These are phyloP conservation scores for Diplogelasinospora grovesii DNA, from an alignment of 495 filamentous ascomycete species.

Conservation along the genomic window DNA sequence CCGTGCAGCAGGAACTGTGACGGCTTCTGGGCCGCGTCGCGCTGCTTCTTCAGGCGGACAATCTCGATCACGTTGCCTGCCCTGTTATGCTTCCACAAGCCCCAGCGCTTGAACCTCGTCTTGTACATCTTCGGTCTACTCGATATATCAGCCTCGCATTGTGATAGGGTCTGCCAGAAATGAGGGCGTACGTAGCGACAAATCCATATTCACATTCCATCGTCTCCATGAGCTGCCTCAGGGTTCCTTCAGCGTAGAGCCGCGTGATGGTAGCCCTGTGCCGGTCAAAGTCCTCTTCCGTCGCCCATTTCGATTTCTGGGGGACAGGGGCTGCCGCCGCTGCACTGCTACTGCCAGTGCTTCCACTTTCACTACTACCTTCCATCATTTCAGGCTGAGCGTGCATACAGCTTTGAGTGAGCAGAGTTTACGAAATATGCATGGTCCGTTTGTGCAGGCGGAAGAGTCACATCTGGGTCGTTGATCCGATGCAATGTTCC, in stretches of 20 bases:
- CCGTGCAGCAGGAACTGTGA: slow-evolving; percentile 2
- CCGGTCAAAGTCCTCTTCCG: slow-evolving; percentile 8
- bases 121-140: slow-evolving; percentile 17
- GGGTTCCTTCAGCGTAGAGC: slow-evolving; percentile 9
- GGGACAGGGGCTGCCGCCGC: too few species aligned
- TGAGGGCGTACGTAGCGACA: slow-evolving; percentile 10
- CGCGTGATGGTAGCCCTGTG: slow-evolving; percentile 5
- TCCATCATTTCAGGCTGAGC: too few species aligned
- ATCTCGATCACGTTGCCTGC: slow-evolving; percentile 8
- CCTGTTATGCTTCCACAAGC: slow-evolving; percentile 10
- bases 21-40: slow-evolving; percentile 4
- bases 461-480: too few species aligned
- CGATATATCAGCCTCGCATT: background rate
- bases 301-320: slow-evolving; percentile 12
- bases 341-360: too few species aligned
- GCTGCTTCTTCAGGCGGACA: slow-evolving; percentile 3
- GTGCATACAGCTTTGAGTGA: too few species aligned
- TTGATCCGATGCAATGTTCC: too few species aligned
- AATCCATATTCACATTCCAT: slow-evolving; percentile 11
- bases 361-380: too few species aligned
- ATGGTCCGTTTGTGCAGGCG: too few species aligned
- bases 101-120: slow-evolving; percentile 12
- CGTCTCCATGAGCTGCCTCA: slow-evolving; percentile 7
- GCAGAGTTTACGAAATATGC: too few species aligned
- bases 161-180: background rate